These are phyloP conservation scores for Chaetomium fimeti DNA, from an alignment of 495 filamentous ascomycete genomes.

Conservation along the genomic window DNA sequence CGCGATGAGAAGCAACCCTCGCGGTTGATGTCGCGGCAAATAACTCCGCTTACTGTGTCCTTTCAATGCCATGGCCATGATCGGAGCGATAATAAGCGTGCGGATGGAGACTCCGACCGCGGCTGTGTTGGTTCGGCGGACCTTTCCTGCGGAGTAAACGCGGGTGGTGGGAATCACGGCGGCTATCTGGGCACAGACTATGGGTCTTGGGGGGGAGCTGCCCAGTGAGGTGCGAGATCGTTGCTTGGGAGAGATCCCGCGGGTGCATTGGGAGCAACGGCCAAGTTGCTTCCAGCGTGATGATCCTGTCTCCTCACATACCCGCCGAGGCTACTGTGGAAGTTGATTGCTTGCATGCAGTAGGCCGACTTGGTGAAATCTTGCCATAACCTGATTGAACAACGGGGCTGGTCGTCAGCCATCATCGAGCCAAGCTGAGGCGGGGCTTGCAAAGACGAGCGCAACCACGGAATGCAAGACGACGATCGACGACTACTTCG, in stretches of 20 bases:
- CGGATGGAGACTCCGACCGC: background rate
- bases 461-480: conserved; percentile 8
- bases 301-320: conserved; percentile 34
- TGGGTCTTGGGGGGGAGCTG: background rate
- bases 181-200: conserved; percentile 21
- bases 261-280: conserved; percentile 1
- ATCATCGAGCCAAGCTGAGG: background rate
- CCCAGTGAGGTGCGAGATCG: background rate
- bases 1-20: too few relatives aligned
- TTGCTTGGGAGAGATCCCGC: background rate
- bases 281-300: conserved; percentile 23
- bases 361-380: conserved; percentile 3
- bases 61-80: background rate
- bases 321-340: conserved; percentile 39
- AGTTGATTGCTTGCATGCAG: conserved; percentile 41
- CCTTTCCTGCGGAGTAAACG: background rate
- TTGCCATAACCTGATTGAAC: background rate
- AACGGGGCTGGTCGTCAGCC: conserved; percentile 8
- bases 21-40: too few relatives aligned
- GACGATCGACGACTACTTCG: background rate
- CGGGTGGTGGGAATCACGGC: conserved; percentile 19
- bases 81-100: background rate
- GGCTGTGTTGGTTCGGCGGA: background rate
- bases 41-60: too few relatives aligned
- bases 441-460: background rate